These are phyloP conservation scores for Xenosphaeropsis pyriputrescens DNA, from an alignment of 2,329 filamentous ascomycete species.

Conservation along the genomic window DNA sequence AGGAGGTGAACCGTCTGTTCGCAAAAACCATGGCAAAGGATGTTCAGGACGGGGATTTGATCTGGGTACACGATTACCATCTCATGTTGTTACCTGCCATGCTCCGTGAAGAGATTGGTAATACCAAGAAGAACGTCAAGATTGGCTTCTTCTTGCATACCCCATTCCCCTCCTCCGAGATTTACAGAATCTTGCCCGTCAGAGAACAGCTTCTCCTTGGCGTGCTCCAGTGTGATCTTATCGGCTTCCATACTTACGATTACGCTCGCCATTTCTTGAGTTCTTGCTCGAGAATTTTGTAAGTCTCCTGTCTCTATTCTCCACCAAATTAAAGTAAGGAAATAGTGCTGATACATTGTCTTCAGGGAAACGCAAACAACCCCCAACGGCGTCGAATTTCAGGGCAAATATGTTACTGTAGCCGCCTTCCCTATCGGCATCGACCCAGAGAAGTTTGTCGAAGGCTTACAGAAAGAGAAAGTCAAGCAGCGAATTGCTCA, in stretches of 20 bases:
- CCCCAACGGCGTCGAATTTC: conserved; percentile 84
- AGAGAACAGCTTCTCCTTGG: conserved; percentile 78
- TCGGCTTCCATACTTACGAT: conserved; percentile 98
- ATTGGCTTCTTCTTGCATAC: conserved; percentile 98
- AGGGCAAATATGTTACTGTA: conserved; percentile 77
- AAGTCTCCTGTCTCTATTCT: conserved; percentile 17
- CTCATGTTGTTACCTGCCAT: conserved; percentile 93
- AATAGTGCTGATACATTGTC: background rate
- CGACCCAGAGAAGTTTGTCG: conserved; percentile 89
- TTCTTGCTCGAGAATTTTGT: conserved; percentile 88
- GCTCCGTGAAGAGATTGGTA: conserved; percentile 78
- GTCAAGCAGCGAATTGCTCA: conserved; percentile 79
- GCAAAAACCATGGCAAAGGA: conserved; percentile 77
- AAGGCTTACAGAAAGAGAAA: conserved; percentile 71
- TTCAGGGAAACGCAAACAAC: conserved; percentile 56
- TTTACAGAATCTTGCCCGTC: conserved; percentile 90
- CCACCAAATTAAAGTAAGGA: background rate
- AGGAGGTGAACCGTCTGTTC: conserved; percentile 84
- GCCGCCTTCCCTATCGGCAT: conserved; percentile 97
- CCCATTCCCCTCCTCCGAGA: conserved; percentile 91
- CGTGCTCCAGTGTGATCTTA: conserved; percentile 82
- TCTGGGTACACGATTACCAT: conserved; percentile 99
- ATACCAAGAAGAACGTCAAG: conserved; percentile 78
- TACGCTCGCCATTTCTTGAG: conserved; percentile 97
- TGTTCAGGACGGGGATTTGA: conserved; percentile 81